Conservation (phyloP, 768 basidiomycete genomes). For the Sarcodon aspratus region DNA sequence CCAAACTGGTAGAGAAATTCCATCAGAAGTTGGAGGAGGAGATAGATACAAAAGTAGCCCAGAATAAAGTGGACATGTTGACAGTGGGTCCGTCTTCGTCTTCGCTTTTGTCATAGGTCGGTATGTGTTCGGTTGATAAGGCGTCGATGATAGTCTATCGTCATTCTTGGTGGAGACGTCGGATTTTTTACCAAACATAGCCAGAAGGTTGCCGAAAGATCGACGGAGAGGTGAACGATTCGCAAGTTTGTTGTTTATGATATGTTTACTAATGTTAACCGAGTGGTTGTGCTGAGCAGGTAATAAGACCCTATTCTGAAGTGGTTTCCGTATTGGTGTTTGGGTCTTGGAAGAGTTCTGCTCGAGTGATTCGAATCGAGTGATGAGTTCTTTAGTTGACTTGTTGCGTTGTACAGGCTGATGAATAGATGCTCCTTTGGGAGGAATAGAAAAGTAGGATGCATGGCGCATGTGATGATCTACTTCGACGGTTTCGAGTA, state of each 20-base stretch:
- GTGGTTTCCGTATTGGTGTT: slow-evolving; percentile 2
- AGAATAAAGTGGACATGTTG: slow-evolving; percentile 9
- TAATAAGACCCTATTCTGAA: slow-evolving; percentile 9
- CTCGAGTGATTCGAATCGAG: slow-evolving; percentile 37
- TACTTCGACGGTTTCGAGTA: too few species aligned
- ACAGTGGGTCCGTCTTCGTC: slow-evolving; percentile 9
- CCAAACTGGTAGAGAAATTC: slow-evolving; percentile 33
- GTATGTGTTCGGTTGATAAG: background rate
- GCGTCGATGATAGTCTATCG: background rate
- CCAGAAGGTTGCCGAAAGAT: slow-evolving; percentile 52
- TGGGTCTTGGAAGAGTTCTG: slow-evolving; percentile 8
- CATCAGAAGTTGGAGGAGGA: slow-evolving; percentile 9
- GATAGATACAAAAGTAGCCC: slow-evolving; percentile 42
- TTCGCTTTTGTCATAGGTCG: slow-evolving; percentile 1
- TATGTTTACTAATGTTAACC: background rate
- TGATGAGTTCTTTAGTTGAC: slow-evolving; percentile 41
- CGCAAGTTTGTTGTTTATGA: slow-evolving; percentile 25
- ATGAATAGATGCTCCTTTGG: too few species aligned
- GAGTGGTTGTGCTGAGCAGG: slow-evolving; percentile 4
- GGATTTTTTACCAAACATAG: slow-evolving; percentile 42
- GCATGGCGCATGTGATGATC: too few species aligned
- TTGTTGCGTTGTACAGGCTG: background rate
- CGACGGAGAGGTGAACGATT: slow-evolving; percentile 44
- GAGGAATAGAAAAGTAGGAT: too few species aligned
- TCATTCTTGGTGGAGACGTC: background rate